Percentiles rank a stretch among this genome's conserved stretches.
Conservation (phyloP, 306 rosid genomes). For the Phaseolus lunatus region DNA sequence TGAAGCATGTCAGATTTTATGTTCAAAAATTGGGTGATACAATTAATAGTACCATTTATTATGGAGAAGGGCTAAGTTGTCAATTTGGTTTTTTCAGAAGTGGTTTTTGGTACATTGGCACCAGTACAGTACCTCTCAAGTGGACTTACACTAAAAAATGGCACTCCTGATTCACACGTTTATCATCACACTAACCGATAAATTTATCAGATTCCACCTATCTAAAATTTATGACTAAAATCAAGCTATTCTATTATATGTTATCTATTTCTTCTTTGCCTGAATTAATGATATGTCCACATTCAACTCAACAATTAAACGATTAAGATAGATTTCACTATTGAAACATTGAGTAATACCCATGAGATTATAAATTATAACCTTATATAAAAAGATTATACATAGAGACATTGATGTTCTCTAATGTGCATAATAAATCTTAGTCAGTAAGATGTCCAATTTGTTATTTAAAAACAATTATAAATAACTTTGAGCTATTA, state of each 20-base stretch:
- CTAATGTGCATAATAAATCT: no score
- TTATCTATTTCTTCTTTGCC: background rate
- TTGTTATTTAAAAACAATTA: no score
- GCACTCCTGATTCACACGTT: background rate
- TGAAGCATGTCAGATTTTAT: slow-evolving; percentile 53
- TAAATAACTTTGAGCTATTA: no score
- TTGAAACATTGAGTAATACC: no score
- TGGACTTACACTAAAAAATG: background rate
- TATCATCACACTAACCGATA: background rate
- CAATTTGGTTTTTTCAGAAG: background rate
- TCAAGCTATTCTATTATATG: background rate
- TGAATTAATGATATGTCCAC: background rate
- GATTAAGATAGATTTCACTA: no score
- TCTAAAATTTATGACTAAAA: background rate
- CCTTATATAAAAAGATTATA: background rate
- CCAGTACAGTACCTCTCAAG: background rate
- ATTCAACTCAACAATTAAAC: background rate
- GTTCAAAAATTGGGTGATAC: slow-evolving; percentile 39
- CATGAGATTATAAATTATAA: no score
- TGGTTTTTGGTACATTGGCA: slow-evolving; percentile 14
- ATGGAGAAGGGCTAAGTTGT: slow-evolving; percentile 23
- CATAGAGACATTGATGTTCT: no score
- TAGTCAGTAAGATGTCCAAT: no score
- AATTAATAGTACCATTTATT: slow-evolving; percentile 59
- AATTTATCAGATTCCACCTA: background rate